Percentiles rank a stretch among this genome's conserved stretches.
These are phyloP conservation scores for Vigna hirtella DNA, from an alignment of 306 rosid species.

Conservation along the genomic window DNA sequence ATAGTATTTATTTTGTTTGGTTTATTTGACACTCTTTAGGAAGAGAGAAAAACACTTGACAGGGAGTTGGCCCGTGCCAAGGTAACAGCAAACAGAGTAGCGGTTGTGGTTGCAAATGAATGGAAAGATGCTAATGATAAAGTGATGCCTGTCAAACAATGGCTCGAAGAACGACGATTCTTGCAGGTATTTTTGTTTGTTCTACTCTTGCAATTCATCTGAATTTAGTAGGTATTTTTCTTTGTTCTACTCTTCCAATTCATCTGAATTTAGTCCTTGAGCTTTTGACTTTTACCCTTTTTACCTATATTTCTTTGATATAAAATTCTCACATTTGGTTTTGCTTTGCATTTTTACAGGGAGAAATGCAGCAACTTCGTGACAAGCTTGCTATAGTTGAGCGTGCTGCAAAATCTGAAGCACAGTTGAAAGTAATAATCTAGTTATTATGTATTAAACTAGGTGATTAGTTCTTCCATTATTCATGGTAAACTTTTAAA, in stretches of 20 bases:
- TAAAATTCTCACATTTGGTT: conserved; percentile 26
- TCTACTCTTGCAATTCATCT: not conserved
- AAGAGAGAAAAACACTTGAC: conserved; percentile 77
- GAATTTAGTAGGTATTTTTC: conserved; percentile 50
- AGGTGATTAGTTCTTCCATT: conserved; percentile 48
- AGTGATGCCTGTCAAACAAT: conserved; percentile 94
- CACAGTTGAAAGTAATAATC: conserved; percentile 89
- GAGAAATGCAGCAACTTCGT: conserved; percentile 99
- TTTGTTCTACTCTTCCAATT: conserved; percentile 10
- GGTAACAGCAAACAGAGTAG: conserved; percentile 86
- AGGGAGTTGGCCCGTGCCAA: conserved; percentile 96
- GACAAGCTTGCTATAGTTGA: conserved; percentile 90
- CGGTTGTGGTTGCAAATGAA: conserved; percentile 91
- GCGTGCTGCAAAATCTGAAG: conserved; percentile 90
- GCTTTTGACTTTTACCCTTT: not conserved
- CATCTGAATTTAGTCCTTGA: conserved; percentile 20
- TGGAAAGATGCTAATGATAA: conserved; percentile 94
- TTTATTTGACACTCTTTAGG: conserved; percentile 51
- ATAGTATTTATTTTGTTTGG: conserved; percentile 26
- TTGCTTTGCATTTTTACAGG: conserved; percentile 54
- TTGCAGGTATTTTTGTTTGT: conserved; percentile 63
- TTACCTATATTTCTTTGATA: not conserved
- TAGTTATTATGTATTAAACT: conserved; percentile 49
- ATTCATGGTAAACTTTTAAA: conserved; percentile 45
- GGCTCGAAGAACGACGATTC: conserved; percentile 86